Conservation (phyloP, 1,139 yeast species). For the Dujonia santamariae region DNA sequence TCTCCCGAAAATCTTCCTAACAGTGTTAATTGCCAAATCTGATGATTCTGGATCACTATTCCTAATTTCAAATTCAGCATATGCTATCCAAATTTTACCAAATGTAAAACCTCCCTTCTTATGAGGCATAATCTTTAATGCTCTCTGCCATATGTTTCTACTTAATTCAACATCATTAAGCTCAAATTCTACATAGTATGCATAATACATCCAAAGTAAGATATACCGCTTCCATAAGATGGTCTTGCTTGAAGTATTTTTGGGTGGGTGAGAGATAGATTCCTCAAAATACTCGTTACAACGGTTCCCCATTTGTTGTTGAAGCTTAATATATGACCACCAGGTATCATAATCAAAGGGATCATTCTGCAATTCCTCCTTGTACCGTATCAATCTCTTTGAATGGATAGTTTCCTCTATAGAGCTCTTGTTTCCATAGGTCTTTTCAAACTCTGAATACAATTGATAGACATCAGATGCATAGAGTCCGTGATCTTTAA, state of each 20-base stretch:
- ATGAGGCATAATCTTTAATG: constrained; percentile 55
- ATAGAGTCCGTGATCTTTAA: constrained; percentile 9
- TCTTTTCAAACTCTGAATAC: constrained; percentile 62
- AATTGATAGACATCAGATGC: constrained; percentile 30
- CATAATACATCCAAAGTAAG: constrained; percentile 66
- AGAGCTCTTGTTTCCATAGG: constrained; percentile 53
- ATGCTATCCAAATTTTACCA: constrained; percentile 71
- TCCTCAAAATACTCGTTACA: constrained; percentile 34
- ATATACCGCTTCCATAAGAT: constrained; percentile 68
- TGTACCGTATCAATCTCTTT: constrained; percentile 58
- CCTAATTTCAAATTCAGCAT: constrained; percentile 73
- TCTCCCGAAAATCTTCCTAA: constrained; percentile 67
- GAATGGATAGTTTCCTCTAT: constrained; percentile 50
- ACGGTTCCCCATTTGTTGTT: constrained; percentile 24
- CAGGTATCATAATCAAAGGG: constrained; percentile 71
- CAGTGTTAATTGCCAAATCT: constrained; percentile 34
- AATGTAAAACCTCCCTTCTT: constrained; percentile 49
- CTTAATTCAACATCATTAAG: constrained; percentile 42
- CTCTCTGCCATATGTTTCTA: constrained; percentile 48
- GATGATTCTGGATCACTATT: no score
- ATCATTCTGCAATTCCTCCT: constrained; percentile 40
- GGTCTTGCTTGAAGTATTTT: constrained; percentile 24
- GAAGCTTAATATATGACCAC: constrained; percentile 63
- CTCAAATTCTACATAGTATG: constrained; percentile 60
- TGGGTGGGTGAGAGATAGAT: constrained; percentile 39